A percentile compares a stretch with the other conserved stretches of the same genome.
phyloP scores from a whole-genome alignment of 1,139 yeast genomes.

The Hanseniaspora gamundiae region DNA sequence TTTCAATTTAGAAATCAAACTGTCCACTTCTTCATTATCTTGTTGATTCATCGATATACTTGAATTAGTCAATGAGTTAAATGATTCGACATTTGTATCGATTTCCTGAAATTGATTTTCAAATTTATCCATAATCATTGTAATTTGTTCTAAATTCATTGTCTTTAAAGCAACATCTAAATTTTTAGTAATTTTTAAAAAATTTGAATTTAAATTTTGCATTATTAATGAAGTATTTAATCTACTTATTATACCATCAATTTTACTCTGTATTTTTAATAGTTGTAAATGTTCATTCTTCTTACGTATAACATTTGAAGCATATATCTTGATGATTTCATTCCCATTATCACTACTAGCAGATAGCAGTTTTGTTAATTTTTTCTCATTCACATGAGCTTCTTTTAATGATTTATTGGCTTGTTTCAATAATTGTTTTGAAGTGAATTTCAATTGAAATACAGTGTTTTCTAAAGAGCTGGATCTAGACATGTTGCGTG shows the following conservation, averaged over 20 bases:
- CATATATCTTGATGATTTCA: slow-evolving; percentile 86
- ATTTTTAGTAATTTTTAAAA: slow-evolving; percentile 85
- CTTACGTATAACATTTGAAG: slow-evolving; percentile 91
- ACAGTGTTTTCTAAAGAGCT: slow-evolving; percentile 22
- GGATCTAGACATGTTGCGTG: neutral
- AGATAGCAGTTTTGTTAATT: slow-evolving; percentile 54
- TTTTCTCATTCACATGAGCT: slow-evolving; percentile 74
- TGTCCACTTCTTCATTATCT: slow-evolving; percentile 93
- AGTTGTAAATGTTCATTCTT: slow-evolving; percentile 76
- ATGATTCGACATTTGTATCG: slow-evolving; percentile 87
- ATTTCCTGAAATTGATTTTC: slow-evolving; percentile 93
- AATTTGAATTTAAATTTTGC: slow-evolving; percentile 87
- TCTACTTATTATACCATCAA: slow-evolving; percentile 91
- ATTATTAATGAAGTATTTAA: slow-evolving; percentile 97
- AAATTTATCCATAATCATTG: slow-evolving; percentile 93
- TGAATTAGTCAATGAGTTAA: slow-evolving; percentile 82
- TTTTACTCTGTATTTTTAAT: slow-evolving; percentile 71
- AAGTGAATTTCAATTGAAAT: slow-evolving; percentile 53
- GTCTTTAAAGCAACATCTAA: slow-evolving; percentile 95
- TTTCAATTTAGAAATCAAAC: slow-evolving; percentile 83
- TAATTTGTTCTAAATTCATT: slow-evolving; percentile 87
- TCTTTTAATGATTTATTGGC: slow-evolving; percentile 87
- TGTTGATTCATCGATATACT: slow-evolving; percentile 57
- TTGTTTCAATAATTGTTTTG: slow-evolving; percentile 84
- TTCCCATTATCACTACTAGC: slow-evolving; percentile 26